Percentiles rank a stretch among this genome's conserved stretches.
These are phyloP conservation scores for Torulaspora delbrueckii DNA, from an alignment of 805 yeast species.

Conservation along the genomic window DNA sequence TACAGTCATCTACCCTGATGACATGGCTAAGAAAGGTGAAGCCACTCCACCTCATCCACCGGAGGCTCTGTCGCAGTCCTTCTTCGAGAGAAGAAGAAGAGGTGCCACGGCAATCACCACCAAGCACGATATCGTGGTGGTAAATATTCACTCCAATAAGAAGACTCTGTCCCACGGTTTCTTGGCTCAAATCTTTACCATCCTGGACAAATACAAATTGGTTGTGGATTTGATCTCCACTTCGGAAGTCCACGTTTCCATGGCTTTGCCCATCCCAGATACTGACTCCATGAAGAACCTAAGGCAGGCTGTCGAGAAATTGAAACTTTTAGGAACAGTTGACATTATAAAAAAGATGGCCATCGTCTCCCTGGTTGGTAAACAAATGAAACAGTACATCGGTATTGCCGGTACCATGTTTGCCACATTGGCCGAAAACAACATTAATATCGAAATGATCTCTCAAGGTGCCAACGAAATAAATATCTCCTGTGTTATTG, in stretches of 20 bases:
- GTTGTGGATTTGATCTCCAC: constrained; percentile 96
- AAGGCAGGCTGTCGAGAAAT: constrained; percentile 69
- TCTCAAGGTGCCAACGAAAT: constrained; percentile 98
- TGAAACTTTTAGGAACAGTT: constrained; percentile 77
- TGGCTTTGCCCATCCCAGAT: constrained; percentile 82
- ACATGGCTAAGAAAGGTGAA: constrained; percentile 78
- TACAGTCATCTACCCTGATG: constrained; percentile 90
- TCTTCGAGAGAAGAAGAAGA: constrained; percentile 46
- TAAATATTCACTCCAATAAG: constrained; percentile 90
- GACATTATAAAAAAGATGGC: constrained; percentile 85
- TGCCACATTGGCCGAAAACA: constrained; percentile 85
- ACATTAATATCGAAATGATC: constrained; percentile 95
- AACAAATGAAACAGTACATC: constrained; percentile 92
- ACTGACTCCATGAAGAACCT: constrained; percentile 56
- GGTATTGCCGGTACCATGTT: constrained; percentile 98
- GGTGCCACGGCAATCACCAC: constrained; percentile 96
- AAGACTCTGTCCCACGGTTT: constrained; percentile 92
- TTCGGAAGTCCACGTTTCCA: constrained; percentile 95
- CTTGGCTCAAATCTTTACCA: constrained; percentile 82
- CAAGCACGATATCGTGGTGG: constrained; percentile 83
- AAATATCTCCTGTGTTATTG: constrained; percentile 91
- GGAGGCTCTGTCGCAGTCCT: constrained; percentile 48
- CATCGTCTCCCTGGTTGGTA: constrained; percentile 91
- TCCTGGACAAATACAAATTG: constrained; percentile 73
- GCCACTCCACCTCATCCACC: constrained; percentile 95